Base-by-base conservation (phyloP, 2,329 filamentous ascomycete genomes). In the Tolypocladium endophyticum region DNA sequence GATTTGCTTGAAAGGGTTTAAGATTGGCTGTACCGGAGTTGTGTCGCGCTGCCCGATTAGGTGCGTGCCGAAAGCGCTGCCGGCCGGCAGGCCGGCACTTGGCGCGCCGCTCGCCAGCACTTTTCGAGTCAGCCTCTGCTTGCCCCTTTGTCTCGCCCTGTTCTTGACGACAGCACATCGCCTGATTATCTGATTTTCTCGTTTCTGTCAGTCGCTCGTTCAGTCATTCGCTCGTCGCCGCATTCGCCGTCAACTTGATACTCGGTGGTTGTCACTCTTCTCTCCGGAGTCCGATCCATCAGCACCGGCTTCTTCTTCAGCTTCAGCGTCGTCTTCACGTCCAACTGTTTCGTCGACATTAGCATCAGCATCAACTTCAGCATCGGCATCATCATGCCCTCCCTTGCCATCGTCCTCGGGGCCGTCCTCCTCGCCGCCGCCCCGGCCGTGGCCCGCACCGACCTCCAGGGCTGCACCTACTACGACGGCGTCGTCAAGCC, bases 381-480 rank as follows among this genome's bases (percentile, higher is more conserved):
- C 28, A 52, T 18, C 47, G 5, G 0, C 47, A 43, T 35, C 56
- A 63, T 58, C 55, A 71, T 73, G 71, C 56, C 61, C 30, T 30
- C 65, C 60, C 68, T 67, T 60, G 62, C 68, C 47, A 39, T 69
- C 59, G 56, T 68, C 58, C 54, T 65, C 56, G 59, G 61, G 39
- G 61, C 67, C 43, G 7, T 71, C 57, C 59, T 73, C 30, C 64
- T 74, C 61, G 69, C 70, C 41, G 62, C 70, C 7, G 62, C 70
- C 6, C 66, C 69, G 47, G 74, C 67, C 57, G 62, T 73, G 23
- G 79, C 77, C 54, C 76, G 68, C 63, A 81, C 79, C 39, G 76
- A 81, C 64, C 65, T 79, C 47, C 58, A 41, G 1, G 80, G 78
- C 66, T 82, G 80, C 72, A 75, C 74, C 14, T 71, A 71, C 63